Conservation (phyloP, 2,329 filamentous ascomycete species). For the Colletotrichum tropicicola region DNA sequence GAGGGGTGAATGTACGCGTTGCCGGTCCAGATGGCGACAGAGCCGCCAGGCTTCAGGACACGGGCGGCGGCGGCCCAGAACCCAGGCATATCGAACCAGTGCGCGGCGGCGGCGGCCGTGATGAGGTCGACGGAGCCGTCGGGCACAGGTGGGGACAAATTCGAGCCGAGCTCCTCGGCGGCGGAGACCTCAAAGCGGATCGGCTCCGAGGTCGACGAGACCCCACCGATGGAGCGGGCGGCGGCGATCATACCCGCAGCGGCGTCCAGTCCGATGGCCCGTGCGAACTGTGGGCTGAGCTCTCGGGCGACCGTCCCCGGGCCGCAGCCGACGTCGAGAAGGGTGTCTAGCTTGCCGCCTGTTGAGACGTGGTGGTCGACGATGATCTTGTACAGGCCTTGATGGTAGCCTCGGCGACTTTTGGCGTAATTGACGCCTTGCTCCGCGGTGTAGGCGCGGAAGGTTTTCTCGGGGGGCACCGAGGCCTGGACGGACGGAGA, state of each 20-base stretch:
- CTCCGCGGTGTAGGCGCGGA: slow-evolving; percentile 51
- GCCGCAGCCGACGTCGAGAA: slow-evolving; percentile 66
- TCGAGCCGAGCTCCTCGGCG: slow-evolving; percentile 52
- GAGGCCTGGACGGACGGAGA: neutral
- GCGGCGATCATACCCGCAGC: slow-evolving; percentile 61
- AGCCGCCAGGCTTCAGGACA: slow-evolving; percentile 61
- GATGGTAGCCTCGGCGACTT: slow-evolving; percentile 51
- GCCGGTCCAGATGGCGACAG: slow-evolving; percentile 59
- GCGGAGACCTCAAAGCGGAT: slow-evolving; percentile 52
- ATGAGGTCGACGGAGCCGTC: slow-evolving; percentile 57
- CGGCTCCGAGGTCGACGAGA: slow-evolving; percentile 36
- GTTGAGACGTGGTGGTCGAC: slow-evolving; percentile 55
- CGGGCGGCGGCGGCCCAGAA: slow-evolving; percentile 59
- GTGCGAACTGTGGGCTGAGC: slow-evolving; percentile 55
- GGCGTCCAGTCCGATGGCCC: slow-evolving; percentile 60
- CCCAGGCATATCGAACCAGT: slow-evolving; percentile 64
- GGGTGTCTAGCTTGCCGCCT: slow-evolving; percentile 49
- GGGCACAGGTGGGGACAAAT: slow-evolving; percentile 37
- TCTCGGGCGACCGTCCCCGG: slow-evolving; percentile 58
- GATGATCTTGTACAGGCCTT: slow-evolving; percentile 55
- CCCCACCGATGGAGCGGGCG: slow-evolving; percentile 48
- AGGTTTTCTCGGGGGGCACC: slow-evolving; percentile 43
- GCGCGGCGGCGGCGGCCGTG: slow-evolving; percentile 58
- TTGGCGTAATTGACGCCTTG: slow-evolving; percentile 55
- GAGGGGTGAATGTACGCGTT: slow-evolving; percentile 40